These are phyloP conservation scores for Musa itinerans DNA, from an alignment of 176 grass and related monocot species.

Conservation along the genomic window DNA sequence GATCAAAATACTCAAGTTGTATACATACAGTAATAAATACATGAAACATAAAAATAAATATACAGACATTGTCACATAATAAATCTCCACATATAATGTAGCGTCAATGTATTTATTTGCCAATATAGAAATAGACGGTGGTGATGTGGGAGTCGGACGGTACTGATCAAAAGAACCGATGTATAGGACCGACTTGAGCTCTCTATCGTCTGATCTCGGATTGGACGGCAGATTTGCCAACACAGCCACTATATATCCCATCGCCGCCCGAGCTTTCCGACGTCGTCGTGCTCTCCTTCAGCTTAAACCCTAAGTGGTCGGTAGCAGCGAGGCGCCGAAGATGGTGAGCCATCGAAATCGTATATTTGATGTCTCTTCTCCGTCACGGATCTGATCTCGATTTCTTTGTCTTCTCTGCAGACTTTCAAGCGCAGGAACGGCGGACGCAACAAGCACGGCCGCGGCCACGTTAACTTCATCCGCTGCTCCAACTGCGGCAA, in stretches of 20 bases:
- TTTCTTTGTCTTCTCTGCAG: background rate
- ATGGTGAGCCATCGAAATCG: background rate
- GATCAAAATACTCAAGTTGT: too few species aligned
- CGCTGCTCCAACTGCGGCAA: slow-evolving; percentile 13
- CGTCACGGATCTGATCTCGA: background rate
- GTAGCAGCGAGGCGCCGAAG: background rate
- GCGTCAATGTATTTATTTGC: background rate
- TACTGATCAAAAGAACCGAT: background rate
- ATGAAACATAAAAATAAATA: too few species aligned
- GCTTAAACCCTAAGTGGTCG: background rate
- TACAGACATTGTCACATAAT: too few species aligned
- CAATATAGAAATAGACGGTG: background rate
- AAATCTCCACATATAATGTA: too few species aligned
- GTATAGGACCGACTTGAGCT: background rate
- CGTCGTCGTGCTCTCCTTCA: background rate
- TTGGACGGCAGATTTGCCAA: background rate
- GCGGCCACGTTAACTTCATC: slow-evolving; percentile 3
- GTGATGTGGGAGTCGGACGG: background rate
- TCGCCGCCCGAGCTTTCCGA: background rate
- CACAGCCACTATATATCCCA: background rate
- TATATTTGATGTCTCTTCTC: too few species aligned
- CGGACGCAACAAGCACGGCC: slow-evolving; percentile 12
- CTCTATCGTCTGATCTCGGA: background rate
- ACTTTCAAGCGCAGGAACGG: slow-evolving; percentile 12
- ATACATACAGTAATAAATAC: too few species aligned